Base-by-base conservation (phyloP, 139 green algal genomes). In the Diplosphaera chodatii region DNA sequence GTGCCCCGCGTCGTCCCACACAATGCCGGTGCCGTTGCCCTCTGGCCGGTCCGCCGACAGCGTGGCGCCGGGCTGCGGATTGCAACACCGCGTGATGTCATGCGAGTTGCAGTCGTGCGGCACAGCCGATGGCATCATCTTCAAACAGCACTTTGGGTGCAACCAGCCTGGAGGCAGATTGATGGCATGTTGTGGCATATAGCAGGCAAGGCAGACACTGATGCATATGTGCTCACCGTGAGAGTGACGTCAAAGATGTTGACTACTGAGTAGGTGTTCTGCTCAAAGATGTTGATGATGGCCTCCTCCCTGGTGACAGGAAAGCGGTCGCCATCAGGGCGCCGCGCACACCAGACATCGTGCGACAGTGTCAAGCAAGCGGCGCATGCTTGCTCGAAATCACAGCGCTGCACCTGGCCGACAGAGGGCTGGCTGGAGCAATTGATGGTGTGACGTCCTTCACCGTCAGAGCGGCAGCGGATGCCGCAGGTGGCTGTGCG, bases 21-120 rank as follows among this genome's bases (percentile, higher is more conserved):
- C 71, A 41, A 96, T 87, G 23, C 87, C 89, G 40, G 70, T 90
- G 66, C 90, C 90, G 62, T 95, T 95, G 68, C 90, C 90, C 72
- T 92, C 85, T 32, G 89, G 83, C 23, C 84, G 41, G 27, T 91
- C 88, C 23, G 77, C 74, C 8, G 37, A 55, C n/a, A 55, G 59
- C 1, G 55, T 56, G 20, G 27, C 55, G 18, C 68, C 16, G n/a
- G 68, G 37, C 37, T 48, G 8, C 37, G 13, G 8, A 21, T 13
- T 21, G 8, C 37, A 48, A 8, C 8, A 48, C 8, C 37, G 13
- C 8, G 13, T 48, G 13, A 48, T 8, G 13, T 48, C 13, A 48
- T 13, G 8, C 37, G 37, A 48, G 10, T 48, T 48, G 37, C 8
- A n/a, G n/a, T n/a, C n/a, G n/a, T n/a, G n/a, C n/a, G n/a, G n/a